Percentiles rank a stretch among this genome's conserved stretches.
Conservation (phyloP, 257 asterid species). For the Paulownia fortunei region DNA sequence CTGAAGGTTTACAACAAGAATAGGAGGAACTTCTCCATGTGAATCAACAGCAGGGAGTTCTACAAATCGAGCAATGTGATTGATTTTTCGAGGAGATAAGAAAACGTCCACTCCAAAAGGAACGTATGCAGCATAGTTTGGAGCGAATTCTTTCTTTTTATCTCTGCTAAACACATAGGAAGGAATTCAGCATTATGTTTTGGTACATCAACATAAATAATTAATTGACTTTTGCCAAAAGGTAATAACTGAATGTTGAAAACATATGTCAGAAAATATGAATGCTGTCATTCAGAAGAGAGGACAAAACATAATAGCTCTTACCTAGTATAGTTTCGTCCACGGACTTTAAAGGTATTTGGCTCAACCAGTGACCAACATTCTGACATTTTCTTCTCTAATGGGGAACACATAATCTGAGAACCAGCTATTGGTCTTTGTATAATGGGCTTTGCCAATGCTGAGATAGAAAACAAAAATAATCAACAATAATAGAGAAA, state of each 20-base stretch:
- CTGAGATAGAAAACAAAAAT: slow-evolving; percentile 44
- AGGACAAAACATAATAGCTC: slow-evolving; percentile 19
- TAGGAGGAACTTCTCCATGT: slow-evolving; percentile 67
- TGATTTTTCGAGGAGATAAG: slow-evolving; percentile 78
- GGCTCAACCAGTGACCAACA: slow-evolving; percentile 82
- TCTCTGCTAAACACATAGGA: slow-evolving; percentile 61
- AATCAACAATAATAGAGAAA: not conserved
- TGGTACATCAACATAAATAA: not conserved
- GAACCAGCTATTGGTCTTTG: slow-evolving; percentile 92
- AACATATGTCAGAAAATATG: not conserved
- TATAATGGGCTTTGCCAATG: slow-evolving; percentile 61
- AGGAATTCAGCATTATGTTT: not conserved
- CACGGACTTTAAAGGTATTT: slow-evolving; percentile 81
- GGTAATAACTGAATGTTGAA: not conserved
- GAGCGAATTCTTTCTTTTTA: slow-evolving; percentile 84
- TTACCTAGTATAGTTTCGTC: slow-evolving; percentile 66
- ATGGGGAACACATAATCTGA: slow-evolving; percentile 66
- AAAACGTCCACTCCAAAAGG: slow-evolving; percentile 93
- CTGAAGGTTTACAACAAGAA: slow-evolving; percentile 96
- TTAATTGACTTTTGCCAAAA: not conserved
- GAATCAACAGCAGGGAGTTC: slow-evolving; percentile 80
- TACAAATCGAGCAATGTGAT: slow-evolving; percentile 84
- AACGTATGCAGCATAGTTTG: slow-evolving; percentile 68
- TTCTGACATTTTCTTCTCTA: slow-evolving; percentile 68
- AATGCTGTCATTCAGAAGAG: not conserved